Evolutionary conservation across 2,329 filamentous ascomycete species (phyloP).

Genomic region (Calycina herbarum): DNA sequence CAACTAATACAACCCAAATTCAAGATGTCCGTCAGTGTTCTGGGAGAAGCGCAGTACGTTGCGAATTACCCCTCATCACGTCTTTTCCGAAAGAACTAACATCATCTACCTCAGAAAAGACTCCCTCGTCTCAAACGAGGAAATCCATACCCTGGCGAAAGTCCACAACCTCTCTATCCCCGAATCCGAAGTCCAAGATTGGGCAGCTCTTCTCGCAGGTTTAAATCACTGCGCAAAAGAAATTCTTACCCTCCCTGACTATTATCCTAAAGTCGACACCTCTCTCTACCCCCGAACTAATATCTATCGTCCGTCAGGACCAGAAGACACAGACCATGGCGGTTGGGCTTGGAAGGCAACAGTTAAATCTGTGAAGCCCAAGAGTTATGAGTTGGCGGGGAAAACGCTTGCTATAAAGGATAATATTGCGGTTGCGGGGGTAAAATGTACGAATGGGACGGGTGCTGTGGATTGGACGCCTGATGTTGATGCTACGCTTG

Average conservation of each 20-base stretch:
- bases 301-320: conserved; percentile 23
- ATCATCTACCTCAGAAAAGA: conserved; percentile 21
- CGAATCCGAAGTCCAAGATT: conserved; percentile 22
- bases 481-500: conserved; percentile 28
- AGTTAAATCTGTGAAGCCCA: conserved; percentile 41
- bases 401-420: conserved; percentile 29
- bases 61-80: background rate
- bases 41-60: conserved; percentile 23
- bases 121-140: conserved; percentile 22
- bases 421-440: conserved; percentile 30
- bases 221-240: conserved; percentile 30
- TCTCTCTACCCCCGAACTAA: conserved; percentile 29
- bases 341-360: conserved; percentile 46
- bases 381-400: conserved; percentile 21
- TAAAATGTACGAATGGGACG: conserved; percentile 31
- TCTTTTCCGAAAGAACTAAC: conserved; percentile 3
- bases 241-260: conserved; percentile 26
- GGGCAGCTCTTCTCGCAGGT: conserved; percentile 24
- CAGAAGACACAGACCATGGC: conserved; percentile 24
- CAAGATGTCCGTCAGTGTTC: conserved; percentile 24
- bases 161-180: conserved; percentile 23
- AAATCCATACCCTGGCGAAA: conserved; percentile 22
- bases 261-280: conserved; percentile 24
- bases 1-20: background rate
- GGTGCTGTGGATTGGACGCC: conserved; percentile 28